Evolutionary conservation across 352 stramenopile species (phyloP).

Genomic region (Pythium guiyangense): DNA sequence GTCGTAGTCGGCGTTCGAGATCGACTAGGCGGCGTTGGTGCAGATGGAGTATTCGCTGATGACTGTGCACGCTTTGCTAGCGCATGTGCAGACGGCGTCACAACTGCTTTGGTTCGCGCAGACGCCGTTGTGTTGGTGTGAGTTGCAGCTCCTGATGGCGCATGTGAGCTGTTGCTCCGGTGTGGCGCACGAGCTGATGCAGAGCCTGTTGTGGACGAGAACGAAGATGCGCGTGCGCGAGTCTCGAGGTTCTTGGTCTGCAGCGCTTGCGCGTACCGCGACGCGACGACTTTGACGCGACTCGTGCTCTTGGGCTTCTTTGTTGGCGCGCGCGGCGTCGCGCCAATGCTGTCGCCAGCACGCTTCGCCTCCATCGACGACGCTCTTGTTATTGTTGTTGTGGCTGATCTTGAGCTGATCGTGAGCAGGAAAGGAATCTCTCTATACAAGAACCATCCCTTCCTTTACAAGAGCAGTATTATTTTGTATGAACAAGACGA

Average conservation of each 20-base stretch:
- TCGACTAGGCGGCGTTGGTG: constrained; percentile 1
- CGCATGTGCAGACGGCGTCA: constrained; percentile 6
- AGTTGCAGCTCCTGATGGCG: not conserved
- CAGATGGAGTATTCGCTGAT: not conserved
- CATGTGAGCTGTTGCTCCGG: not conserved
- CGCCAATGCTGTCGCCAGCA: not conserved
- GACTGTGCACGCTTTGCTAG: not conserved
- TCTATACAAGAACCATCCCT: no score
- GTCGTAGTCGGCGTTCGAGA: not conserved
- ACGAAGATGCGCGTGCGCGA: not conserved
- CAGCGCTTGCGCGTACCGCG: constrained; percentile 50
- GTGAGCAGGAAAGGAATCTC: not conserved
- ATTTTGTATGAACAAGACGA: no score
- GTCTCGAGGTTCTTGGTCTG: constrained; percentile 32
- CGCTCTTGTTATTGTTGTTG: no score
- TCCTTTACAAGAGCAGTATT: no score
- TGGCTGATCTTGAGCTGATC: no score
- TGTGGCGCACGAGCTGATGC: not conserved
- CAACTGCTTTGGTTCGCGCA: not conserved
- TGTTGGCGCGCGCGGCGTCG: not conserved
- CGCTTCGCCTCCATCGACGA: constrained; percentile 6
- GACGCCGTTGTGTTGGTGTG: not conserved
- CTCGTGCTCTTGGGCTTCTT: constrained; percentile 14
- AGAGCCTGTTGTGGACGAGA: not conserved
- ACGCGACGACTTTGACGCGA: constrained; percentile 47